These are phyloP conservation scores for Boletellus ananiceps DNA, from an alignment of 768 basidiomycete genomes.

Conservation along the genomic window DNA sequence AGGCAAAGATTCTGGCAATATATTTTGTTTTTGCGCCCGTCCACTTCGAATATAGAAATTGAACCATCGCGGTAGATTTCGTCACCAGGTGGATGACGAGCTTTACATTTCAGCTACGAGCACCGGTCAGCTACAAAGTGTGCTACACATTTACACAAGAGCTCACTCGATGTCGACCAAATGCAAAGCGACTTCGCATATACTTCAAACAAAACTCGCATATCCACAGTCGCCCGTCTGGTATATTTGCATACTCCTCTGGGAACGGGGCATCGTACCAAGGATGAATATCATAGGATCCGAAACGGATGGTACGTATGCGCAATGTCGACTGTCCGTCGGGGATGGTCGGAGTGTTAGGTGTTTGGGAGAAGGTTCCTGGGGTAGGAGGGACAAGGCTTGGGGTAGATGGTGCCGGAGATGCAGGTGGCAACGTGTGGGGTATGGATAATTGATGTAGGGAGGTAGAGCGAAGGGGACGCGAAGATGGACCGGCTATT, in stretches of 20 bases:
- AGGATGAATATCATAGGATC: conserved; percentile 88
- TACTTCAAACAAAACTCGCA: conserved; percentile 99
- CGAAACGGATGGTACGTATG: conserved; percentile 88
- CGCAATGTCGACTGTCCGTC: conserved; percentile 41
- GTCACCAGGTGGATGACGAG: conserved; percentile 93
- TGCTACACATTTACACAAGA: neutral
- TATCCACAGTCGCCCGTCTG: conserved; percentile 91
- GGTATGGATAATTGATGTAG: conserved; percentile 37
- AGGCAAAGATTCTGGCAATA: conserved; percentile 98
- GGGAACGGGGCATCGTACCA: conserved; percentile 99
- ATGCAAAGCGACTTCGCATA: conserved; percentile 90
- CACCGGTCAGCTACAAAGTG: conserved; percentile 10
- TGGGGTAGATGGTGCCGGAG: conserved; percentile 39
- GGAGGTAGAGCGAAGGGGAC: conserved; percentile 58
- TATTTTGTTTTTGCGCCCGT: conserved; percentile 98
- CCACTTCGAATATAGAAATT: conserved; percentile 94
- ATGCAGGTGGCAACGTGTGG: conserved; percentile 25
- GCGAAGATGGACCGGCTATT: conserved; percentile 52
- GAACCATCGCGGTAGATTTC: conserved; percentile 92
- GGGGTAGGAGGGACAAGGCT: conserved; percentile 30
- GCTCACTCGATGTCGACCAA: conserved; percentile 79
- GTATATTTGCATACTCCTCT: conserved; percentile 90
- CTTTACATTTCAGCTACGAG: conserved; percentile 86
- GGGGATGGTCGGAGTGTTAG: conserved; percentile 23
- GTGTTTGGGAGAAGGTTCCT: conserved; percentile 31